phyloP scores from a whole-genome alignment of 2,329 filamentous ascomycete genomes.

The Alternaria rosae region DNA sequence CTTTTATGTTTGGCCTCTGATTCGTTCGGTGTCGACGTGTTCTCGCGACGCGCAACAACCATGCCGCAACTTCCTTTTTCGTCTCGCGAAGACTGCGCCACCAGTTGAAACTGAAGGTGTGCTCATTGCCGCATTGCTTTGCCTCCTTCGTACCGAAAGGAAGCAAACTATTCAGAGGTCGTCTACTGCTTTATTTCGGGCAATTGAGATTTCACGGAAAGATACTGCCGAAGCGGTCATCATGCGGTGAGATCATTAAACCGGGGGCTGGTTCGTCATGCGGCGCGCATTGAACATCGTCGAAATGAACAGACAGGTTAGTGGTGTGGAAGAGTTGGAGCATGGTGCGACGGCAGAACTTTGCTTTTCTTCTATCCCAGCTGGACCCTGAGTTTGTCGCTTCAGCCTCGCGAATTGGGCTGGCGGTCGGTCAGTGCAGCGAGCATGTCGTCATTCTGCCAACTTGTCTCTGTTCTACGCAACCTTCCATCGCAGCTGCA shows the following conservation, averaged over 20 bases:
- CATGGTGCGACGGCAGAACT: constrained; percentile 28
- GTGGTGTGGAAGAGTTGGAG: background rate
- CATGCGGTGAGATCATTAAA: constrained; percentile 9
- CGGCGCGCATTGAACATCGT: background rate
- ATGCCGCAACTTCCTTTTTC: background rate
- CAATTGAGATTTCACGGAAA: background rate
- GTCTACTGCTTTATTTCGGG: constrained; percentile 8
- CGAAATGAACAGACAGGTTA: constrained; percentile 3
- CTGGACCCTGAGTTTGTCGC: constrained; percentile 21
- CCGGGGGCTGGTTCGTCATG: constrained; percentile 2
- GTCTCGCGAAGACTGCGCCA: background rate
- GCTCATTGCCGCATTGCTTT: background rate
- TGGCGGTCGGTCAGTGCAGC: constrained; percentile 18
- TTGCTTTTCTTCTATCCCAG: constrained; percentile 19
- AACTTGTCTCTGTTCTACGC: background rate
- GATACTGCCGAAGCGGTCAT: background rate
- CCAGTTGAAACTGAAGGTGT: background rate
- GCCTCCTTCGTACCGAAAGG: background rate
- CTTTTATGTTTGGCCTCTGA: constrained; percentile 1
- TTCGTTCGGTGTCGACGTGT: background rate
- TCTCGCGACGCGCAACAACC: background rate
- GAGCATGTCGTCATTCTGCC: constrained; percentile 33
- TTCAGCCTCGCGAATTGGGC: background rate
- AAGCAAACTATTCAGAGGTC: background rate
- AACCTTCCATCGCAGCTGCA: constrained; percentile 16